These are phyloP conservation scores for Reticulascus tulasneorum DNA, from an alignment of 2,329 filamentous ascomycete species.

Conservation along the genomic window DNA sequence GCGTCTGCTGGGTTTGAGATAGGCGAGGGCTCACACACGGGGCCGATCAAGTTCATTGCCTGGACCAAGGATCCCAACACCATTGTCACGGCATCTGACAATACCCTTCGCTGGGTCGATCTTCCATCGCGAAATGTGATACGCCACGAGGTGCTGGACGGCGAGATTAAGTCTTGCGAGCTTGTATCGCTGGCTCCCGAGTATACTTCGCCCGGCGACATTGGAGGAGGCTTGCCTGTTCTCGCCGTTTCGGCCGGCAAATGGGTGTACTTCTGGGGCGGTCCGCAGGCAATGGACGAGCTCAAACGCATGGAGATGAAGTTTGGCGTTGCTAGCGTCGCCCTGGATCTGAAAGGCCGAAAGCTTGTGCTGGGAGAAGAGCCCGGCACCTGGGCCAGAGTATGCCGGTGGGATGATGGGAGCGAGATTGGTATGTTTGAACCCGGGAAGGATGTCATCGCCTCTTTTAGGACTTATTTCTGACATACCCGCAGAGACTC, in stretches of 20 bases:
- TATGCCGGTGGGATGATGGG: conserved; percentile 84
- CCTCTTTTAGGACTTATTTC: conserved; percentile 4
- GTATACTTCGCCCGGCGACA: conserved; percentile 56
- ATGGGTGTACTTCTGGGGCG: conserved; percentile 87
- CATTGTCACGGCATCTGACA: conserved; percentile 87
- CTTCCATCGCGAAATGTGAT: conserved; percentile 71
- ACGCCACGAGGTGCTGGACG: conserved; percentile 73
- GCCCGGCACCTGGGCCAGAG: conserved; percentile 92
- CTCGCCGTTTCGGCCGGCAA: conserved; percentile 93
- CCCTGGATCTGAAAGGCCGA: conserved; percentile 74
- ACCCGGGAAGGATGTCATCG: neutral
- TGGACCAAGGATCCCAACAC: conserved; percentile 89
- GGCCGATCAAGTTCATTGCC: conserved; percentile 92
- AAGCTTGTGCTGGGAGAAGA: conserved; percentile 88
- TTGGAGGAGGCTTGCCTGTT: conserved; percentile 65
- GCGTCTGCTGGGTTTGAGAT: conserved; percentile 77
- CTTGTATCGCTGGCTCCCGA: conserved; percentile 65
- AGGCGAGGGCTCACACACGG: conserved; percentile 75
- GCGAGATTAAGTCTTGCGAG: conserved; percentile 87
- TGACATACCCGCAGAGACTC: conserved; percentile 58
- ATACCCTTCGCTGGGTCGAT: conserved; percentile 93
- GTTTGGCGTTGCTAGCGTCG: conserved; percentile 88
- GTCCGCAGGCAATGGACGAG: conserved; percentile 61
- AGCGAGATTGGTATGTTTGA: conserved; percentile 64
- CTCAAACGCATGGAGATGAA: conserved; percentile 77